Evolutionary conservation across 768 basidiomycete genomes (phyloP), one percentile per base, ranked within the genome.

Genomic region (Auricularia heimuer): DNA sequence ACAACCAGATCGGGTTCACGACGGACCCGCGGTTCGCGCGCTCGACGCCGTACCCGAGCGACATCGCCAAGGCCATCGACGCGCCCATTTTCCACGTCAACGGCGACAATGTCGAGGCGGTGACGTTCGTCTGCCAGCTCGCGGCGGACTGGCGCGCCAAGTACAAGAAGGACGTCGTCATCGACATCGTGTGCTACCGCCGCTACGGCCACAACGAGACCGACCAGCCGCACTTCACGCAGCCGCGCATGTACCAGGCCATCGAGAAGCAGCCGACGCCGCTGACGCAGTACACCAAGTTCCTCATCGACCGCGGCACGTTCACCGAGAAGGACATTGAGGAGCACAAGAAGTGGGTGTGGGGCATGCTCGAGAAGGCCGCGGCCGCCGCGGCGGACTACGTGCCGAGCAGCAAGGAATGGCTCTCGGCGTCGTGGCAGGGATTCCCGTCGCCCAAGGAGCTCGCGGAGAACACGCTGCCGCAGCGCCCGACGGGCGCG

Each of bases 191-290:
- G 65, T 99, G 97, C 79, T 99, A 98, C 80, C 91, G 97, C 68
- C 93, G 94, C 64, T 87, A 98, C 73, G 97, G 97, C n/a, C 97
- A 99, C 79, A 99, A 99, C 76, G 97, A 99, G 77, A 98, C 94
- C 10, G 97, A 99, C 73, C 97, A 99, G 75, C 97, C 97, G 33
- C 90, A 86, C 75, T 99, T 99, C 81, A 98, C 97, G 10, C 97
- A 99, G 75, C 97, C 97, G 6, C 84, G 92, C 68, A 99, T 98
- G 97, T 99, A 99, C 81, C 84, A 93, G 75, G 92, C 94, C 36
- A 97, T 99, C 73, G 87, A 87, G 77, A 90, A 92, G 71, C 94
- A 98, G 77, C 91, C 90, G 2, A 94, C 95, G 1, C 85, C 94
- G 3, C 82, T 98, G 63, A 89, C 92, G 6, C 85, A 93, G 74